Base-by-base conservation (phyloP, 129 eudicot genomes). In the carrot (Daucus carota) region DNA sequence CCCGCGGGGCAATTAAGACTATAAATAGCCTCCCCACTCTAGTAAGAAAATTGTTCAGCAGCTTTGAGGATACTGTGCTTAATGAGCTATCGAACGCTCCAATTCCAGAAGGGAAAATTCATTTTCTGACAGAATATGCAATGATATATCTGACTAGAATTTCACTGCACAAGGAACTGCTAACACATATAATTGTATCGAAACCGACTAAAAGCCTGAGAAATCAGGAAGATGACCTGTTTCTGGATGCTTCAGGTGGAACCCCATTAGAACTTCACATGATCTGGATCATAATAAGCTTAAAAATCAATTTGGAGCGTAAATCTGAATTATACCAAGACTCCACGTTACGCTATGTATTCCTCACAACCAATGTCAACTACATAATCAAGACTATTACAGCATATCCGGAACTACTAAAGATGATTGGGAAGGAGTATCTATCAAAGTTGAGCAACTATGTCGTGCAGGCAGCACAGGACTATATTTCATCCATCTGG, bases 101-200 rank as follows among this genome's bases (percentile, higher is more conserved):
- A 20, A 26, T 36, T 44, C 57, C 59, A 3, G 12, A 32, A 11
- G 74, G 80, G 29, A 29, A 0, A 28, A 36, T 77, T 32, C 80
- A 67, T 34, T 59, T 63, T 17, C 44, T 77, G 32, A 77, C 80
- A 26, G 3, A 20, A 38, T 77, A 77, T 44, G 54, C 48, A 8
- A 77, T 77, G 74, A 77, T 1, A 10, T 76, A 63, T 45, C 1
- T 76, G 8, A 2, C 11, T 26, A 31, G 18, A 40, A 42, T 65
- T 8, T 22, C 43, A 52, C 28, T 3, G 28, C 26, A 54, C 80
- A 65, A 66, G 43, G 62, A 76, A 1, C 13, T 65, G 6, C 45
- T 76, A 11, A 15, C 59, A 11, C 3, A 26, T 3, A 42, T 42
- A 3, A 72, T 72, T 28, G 8, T n/a, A 1, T 72, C 75, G 3